phyloP scores from a whole-genome alignment of 202 grass and related monocot genomes.

The Schoenoplectus tabernaemontani region DNA sequence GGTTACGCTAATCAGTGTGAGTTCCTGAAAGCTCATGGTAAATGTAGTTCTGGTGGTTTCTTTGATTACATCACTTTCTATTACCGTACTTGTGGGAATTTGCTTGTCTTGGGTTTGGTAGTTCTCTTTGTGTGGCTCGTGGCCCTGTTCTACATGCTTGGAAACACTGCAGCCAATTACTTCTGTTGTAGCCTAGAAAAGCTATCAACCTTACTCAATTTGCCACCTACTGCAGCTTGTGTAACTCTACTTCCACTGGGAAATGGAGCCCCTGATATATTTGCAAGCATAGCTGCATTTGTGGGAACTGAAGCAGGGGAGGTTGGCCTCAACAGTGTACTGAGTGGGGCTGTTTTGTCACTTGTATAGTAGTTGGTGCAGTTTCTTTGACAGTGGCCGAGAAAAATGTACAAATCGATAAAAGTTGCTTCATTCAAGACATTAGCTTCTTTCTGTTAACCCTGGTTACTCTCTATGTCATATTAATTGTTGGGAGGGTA shows the following conservation, averaged over 20 bases:
- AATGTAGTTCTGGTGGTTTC: slow-evolving; percentile 70
- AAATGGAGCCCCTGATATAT: slow-evolving; percentile 94
- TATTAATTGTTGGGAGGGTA: slow-evolving; percentile 76
- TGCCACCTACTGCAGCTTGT: slow-evolving; percentile 77
- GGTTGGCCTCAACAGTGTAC: slow-evolving; percentile 84
- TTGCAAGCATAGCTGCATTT: slow-evolving; percentile 86
- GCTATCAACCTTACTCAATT: slow-evolving; percentile 64
- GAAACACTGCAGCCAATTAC: slow-evolving; percentile 88
- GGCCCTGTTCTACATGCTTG: slow-evolving; percentile 84
- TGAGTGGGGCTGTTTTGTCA: slow-evolving; percentile 92
- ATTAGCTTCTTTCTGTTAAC: slow-evolving; percentile 82
- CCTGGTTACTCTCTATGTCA: slow-evolving; percentile 39
- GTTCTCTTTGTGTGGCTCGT: slow-evolving; percentile 59
- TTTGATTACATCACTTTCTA: slow-evolving; percentile 76
- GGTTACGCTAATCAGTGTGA: slow-evolving; percentile 58
- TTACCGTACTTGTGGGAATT: slow-evolving; percentile 63
- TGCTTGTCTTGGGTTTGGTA: slow-evolving; percentile 52
- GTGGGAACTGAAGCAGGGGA: slow-evolving; percentile 69
- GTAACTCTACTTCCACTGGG: slow-evolving; percentile 87
- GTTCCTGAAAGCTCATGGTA: slow-evolving; percentile 58
- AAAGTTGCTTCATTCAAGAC: slow-evolving; percentile 82
- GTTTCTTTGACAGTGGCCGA: slow-evolving; percentile 69
- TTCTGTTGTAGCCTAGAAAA: slow-evolving; percentile 99
- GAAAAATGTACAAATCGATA: slow-evolving; percentile 94
- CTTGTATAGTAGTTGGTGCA: slow-evolving; percentile 78